Percentiles rank a stretch among this genome's conserved stretches.
These are phyloP conservation scores for Leucosporidium creatinivorum DNA, from an alignment of 768 basidiomycete genomes.

Conservation along the genomic window DNA sequence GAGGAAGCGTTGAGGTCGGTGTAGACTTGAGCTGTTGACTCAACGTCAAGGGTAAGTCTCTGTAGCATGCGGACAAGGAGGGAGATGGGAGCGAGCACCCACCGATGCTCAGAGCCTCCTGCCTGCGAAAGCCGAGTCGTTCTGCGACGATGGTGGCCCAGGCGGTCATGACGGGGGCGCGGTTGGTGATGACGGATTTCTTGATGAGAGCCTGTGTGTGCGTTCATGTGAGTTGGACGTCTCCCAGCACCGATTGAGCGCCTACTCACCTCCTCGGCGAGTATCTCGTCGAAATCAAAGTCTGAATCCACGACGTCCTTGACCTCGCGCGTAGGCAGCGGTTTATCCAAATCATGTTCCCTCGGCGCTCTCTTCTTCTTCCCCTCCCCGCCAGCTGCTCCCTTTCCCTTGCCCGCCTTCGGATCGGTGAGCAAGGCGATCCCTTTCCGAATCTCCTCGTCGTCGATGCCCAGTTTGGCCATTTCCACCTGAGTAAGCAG, in stretches of 20 bases:
- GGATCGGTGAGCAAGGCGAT: conserved; percentile 5
- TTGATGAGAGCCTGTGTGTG: conserved; percentile 51
- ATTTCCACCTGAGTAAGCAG: conserved; percentile 59
- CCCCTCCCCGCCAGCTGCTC: background rate
- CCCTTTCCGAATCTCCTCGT: conserved; percentile 28
- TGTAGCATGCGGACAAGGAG: background rate
- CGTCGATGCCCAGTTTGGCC: conserved; percentile 50
- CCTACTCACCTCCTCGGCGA: conserved; percentile 63
- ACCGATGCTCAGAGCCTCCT: conserved; percentile 91
- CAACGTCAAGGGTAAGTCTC: background rate
- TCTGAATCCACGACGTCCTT: conserved; percentile 50
- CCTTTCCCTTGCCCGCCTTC: background rate
- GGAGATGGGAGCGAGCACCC: background rate
- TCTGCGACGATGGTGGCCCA: conserved; percentile 86
- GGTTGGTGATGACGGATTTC: conserved; percentile 67
- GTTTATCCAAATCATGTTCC: conserved; percentile 51
- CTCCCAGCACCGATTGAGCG: too few relatives aligned
- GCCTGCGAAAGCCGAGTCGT: conserved; percentile 71
- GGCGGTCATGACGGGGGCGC: conserved; percentile 89
- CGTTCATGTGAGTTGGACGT: too few relatives aligned
- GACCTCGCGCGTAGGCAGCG: conserved; percentile 50
- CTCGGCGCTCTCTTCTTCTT: conserved; percentile 36
- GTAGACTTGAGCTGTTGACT: conserved; percentile 69
- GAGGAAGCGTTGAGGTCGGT: conserved; percentile 85
- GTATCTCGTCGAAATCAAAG: conserved; percentile 63